Evolutionary conservation across 345 rosid genomes (phyloP).

Genomic region (Boechera retrofracta): DNA sequence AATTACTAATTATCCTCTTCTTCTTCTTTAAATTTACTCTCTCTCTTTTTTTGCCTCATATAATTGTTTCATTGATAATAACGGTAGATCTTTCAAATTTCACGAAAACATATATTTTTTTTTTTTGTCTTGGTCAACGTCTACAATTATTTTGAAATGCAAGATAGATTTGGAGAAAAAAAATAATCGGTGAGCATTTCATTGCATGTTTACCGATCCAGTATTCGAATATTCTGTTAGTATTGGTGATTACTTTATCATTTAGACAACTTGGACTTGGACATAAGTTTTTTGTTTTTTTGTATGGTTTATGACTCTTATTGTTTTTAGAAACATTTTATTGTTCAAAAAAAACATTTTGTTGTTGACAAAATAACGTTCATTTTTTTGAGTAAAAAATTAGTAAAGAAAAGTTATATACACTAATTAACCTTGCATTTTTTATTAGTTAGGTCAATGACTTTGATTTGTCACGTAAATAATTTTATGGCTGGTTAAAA

Average conservation of each 20-base stretch:
- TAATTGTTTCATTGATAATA: neutral
- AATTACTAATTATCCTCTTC: conserved; percentile 2
- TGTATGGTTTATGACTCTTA: conserved; percentile 15
- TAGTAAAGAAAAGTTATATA: neutral
- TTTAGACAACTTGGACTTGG: neutral
- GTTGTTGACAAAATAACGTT: neutral
- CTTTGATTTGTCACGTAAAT: neutral
- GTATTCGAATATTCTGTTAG: conserved; percentile 37
- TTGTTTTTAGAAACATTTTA: neutral
- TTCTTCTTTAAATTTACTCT: neutral
- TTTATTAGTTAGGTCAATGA: neutral
- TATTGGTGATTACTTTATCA: conserved; percentile 13
- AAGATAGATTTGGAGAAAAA: neutral
- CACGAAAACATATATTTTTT: neutral
- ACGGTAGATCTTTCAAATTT: conserved; percentile 28
- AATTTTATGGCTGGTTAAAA: neutral
- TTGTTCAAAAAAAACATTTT: neutral
- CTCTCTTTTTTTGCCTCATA: neutral
- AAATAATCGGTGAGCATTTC: conserved; percentile 12
- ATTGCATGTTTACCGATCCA: conserved; percentile 20
- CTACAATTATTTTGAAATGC: conserved; percentile 15
- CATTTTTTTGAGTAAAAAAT: neutral
- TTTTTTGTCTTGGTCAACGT: conserved; percentile 32
- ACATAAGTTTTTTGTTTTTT: neutral
- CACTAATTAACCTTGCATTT: neutral